Evolutionary conservation across 352 stramenopile genomes (phyloP), one percentile per base, ranked within the genome.

Genomic region (Phytopythium delawarense): DNA sequence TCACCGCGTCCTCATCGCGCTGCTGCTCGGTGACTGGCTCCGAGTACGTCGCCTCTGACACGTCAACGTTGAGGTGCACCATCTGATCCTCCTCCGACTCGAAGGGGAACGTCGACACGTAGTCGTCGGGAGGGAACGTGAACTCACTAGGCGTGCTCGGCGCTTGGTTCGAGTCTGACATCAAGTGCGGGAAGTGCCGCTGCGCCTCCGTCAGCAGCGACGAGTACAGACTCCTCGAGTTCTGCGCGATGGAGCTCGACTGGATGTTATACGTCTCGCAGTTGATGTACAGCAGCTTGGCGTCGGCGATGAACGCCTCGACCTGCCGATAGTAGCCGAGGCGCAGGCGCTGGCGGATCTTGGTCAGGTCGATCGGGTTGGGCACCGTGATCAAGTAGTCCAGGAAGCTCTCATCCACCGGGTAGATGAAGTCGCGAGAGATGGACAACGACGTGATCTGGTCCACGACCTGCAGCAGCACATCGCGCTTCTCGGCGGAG

Each of bases 241-340:
- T 95, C 42, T 94, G 84, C 7, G 85, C 81, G 57, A 96, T 96
- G 7, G 71, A 61, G 46, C 87, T 94, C 16, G 81, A 85, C 21
- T 75, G 63, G 54, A 96, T 81, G 44, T 96, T 96, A 70, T 94
- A 96, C 25, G 75, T 87, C 62, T 94, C 80, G 52, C 88, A 96
- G 59, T 96, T 95, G 12, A 71, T 52, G 18, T 70, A 78, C 44
- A 96, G 63, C 23, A 96, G 63, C 54, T 89, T 78, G 2, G 90
- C 69, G 60, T 96, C 88, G 11, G 83, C 72, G 37, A 94, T 66
- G 48, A 96, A 87, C 2, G 85, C 87, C 49, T 94, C 84, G 9
- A 95, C 69, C 62, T 96, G 88, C 9, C 88, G 85, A 53, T 96
- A 96, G 62, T 94, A 96, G 0, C 72, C 72, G 8, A 70, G 64